Evolutionary conservation across 169 alveolate species (phyloP).

Genomic region (Plasmodium coatneyi): DNA sequence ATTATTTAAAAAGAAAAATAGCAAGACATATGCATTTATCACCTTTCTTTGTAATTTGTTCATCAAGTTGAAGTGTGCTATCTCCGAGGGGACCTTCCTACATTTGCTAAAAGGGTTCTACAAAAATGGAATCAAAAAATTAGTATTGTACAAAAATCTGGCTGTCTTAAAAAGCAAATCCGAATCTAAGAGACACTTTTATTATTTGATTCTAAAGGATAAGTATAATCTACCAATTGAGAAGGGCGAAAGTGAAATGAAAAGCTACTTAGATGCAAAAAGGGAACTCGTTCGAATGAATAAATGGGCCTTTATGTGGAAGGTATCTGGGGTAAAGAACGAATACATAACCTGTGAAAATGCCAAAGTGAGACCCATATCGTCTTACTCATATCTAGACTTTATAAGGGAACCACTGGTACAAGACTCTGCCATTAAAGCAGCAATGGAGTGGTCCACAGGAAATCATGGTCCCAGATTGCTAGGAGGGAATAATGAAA

Average conservation of each 20-base stretch:
- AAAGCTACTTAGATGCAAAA: constrained; percentile 82
- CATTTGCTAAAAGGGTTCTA: constrained; percentile 12
- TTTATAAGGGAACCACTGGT: constrained; percentile 81
- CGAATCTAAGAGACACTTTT: constrained; percentile 78
- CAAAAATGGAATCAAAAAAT: not conserved
- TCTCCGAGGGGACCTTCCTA: constrained; percentile 10
- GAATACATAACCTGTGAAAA: constrained; percentile 79
- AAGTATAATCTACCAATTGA: constrained; percentile 77
- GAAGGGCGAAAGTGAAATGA: constrained; percentile 78
- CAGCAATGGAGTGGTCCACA: constrained; percentile 82
- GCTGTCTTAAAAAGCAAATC: constrained; percentile 62
- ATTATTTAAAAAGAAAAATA: constrained; percentile 35
- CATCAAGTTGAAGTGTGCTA: constrained; percentile 16
- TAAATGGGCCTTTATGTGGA: constrained; percentile 84
- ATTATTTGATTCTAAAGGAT: constrained; percentile 77
- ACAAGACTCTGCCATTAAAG: constrained; percentile 83
- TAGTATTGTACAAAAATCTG: constrained; percentile 31
- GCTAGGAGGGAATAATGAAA: constrained; percentile 84
- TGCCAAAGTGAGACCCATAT: constrained; percentile 77
- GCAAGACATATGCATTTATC: constrained; percentile 29
- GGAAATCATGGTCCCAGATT: constrained; percentile 88
- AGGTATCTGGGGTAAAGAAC: constrained; percentile 77
- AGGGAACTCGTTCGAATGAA: constrained; percentile 59
- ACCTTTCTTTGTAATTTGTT: constrained; percentile 9
- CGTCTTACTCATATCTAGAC: constrained; percentile 83